Evolutionary conservation across 768 basidiomycete species (phyloP).

Genomic region (Boletellus emodensis): DNA sequence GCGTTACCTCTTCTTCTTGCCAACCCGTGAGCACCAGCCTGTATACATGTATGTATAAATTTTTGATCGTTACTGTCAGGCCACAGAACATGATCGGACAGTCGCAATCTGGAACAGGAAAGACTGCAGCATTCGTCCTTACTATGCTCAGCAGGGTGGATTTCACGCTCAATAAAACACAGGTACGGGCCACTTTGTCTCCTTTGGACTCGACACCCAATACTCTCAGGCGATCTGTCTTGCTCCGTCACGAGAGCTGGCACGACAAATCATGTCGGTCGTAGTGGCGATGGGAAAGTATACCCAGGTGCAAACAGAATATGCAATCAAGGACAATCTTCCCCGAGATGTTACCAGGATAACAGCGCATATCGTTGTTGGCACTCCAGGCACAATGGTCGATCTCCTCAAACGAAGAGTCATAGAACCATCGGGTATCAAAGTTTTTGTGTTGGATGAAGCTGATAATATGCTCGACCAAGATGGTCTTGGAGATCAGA

Average conservation of each 20-base stretch:
- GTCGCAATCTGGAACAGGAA: slow-evolving; percentile 98
- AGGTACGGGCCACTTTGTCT: slow-evolving; percentile 45
- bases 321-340: slow-evolving; percentile 88
- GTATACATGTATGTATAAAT: slow-evolving; percentile 2
- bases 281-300: slow-evolving; percentile 93
- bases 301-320: slow-evolving; percentile 88
- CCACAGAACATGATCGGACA: slow-evolving; percentile 99
- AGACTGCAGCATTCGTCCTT: slow-evolving; percentile 96
- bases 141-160: slow-evolving; percentile 96
- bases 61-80: slow-evolving; percentile 41
- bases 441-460: slow-evolving; percentile 95
- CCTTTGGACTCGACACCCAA: neutral
- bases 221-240: slow-evolving; percentile 80
- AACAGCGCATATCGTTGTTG: slow-evolving; percentile 89
- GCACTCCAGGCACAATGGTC: slow-evolving; percentile 93
- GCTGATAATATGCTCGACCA: slow-evolving; percentile 99
- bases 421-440: slow-evolving; percentile 75
- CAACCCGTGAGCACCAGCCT: slow-evolving; percentile 65
- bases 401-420: slow-evolving; percentile 78
- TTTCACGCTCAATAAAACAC: slow-evolving; percentile 75
- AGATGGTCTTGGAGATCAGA: slow-evolving; percentile 92
- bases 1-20: slow-evolving; percentile 87
- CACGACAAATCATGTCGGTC: slow-evolving; percentile 96
- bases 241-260: slow-evolving; percentile 96
- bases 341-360: slow-evolving; percentile 61